These are phyloP conservation scores for Clohesyomyces aquaticus DNA, from an alignment of 495 filamentous ascomycete species.

Conservation along the genomic window DNA sequence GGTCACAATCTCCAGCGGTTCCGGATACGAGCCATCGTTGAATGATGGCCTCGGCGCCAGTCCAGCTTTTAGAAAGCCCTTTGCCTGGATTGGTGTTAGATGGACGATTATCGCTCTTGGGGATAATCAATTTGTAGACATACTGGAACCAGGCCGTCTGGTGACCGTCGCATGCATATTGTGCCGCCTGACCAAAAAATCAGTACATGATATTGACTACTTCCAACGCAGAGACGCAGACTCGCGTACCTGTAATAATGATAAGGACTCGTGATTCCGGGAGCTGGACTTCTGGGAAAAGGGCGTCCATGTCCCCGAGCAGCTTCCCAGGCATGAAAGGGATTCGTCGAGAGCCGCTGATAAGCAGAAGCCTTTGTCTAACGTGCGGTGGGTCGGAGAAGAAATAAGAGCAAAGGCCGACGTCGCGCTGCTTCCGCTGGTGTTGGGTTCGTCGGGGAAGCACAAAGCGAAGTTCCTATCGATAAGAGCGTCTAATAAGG, in stretches of 20 bases:
- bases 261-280: slow-evolving; percentile 83
- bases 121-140: slow-evolving; percentile 16
- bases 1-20: slow-evolving; percentile 57
- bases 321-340: slow-evolving; percentile 13
- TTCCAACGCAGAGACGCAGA: too few species aligned
- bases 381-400: too few species aligned
- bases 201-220: background rate
- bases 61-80: slow-evolving; percentile 80
- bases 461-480: background rate
- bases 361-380: too few species aligned
- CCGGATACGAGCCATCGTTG: slow-evolving; percentile 76
- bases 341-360: background rate
- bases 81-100: slow-evolving; percentile 38
- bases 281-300: slow-evolving; percentile 38
- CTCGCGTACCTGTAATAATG: slow-evolving; percentile 72
- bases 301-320: slow-evolving; percentile 28
- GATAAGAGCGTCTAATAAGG: too few species aligned
- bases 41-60: slow-evolving; percentile 85
- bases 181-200: slow-evolving; percentile 65
- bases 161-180: slow-evolving; percentile 82
- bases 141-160: slow-evolving; percentile 54
- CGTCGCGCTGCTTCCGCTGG: too few species aligned
- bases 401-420: too few species aligned
- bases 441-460: slow-evolving; percentile 1
- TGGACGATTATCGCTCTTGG: background rate